Base-by-base conservation (phyloP, 306 rosid species). In the Corylus americana region DNA sequence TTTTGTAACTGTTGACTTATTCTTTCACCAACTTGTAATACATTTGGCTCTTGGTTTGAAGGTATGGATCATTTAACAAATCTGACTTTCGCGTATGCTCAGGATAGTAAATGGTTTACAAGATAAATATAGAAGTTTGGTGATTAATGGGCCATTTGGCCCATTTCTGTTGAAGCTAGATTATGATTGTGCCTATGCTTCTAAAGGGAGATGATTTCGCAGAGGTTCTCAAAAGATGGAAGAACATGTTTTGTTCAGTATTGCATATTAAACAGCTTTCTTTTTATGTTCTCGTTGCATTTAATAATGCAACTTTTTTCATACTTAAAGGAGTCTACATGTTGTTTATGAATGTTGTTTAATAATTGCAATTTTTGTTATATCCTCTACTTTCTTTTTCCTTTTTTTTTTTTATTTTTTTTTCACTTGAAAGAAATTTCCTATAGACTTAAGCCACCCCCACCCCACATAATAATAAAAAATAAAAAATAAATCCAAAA, bases 141-240 rank as follows among this genome's bases (percentile, higher is more conserved):
- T 70, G 62, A 18, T 14, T 71, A 42, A 42, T 42, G 35, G 35
- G 35, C 35, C 44, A 39, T 70, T 79, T 86, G 81, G 82, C 66
- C 77, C 86, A 74, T 62, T 70, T 42, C n/a, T 62, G 57, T 66
- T 58, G 63, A 66, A 81, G 70, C 73, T 62, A 18, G 81, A 71
- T 25, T 39, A 64, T 68, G 55, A 67, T 72, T 58, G 63, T 75
- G 29, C 73, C 81, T 70, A 63, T 61, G 37, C 49, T 14, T 8
- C 68, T 55, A 71, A 77, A 79, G 71, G 59, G 75, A 76, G 50
- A 77, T 35, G 75, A 51, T 42, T 57, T 62, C 57, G 42, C 49
- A 53, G 71, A 54, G 51, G 27, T 61, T 55, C 58, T 69, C 57
- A 61, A 77, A 76, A 64, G 71, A 57, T 74, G 53, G 42, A 62